A percentile compares a stretch with the other conserved stretches of the same genome.
phyloP scores from a whole-genome alignment of 1,284 basidiomycete species.

The Ganoderma resinaceum region DNA sequence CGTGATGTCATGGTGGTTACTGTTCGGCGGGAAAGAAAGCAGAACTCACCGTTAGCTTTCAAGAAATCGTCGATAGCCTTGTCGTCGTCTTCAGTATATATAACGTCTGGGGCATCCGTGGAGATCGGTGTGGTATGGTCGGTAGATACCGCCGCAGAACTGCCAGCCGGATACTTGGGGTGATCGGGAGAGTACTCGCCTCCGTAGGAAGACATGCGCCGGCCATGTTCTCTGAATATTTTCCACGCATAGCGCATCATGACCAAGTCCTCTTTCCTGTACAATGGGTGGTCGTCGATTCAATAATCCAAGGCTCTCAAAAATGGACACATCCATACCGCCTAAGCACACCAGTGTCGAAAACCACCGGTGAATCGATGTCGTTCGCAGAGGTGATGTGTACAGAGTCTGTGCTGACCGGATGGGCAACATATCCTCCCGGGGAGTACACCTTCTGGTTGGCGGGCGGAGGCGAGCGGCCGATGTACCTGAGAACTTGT shows the following conservation, averaged over 20 bases:
- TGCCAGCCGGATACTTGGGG: slow-evolving; percentile 56
- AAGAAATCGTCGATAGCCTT: slow-evolving; percentile 53
- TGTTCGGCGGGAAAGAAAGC: no score
- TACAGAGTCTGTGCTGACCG: slow-evolving; percentile 47
- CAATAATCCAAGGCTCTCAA: no score
- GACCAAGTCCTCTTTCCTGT: slow-evolving; percentile 53
- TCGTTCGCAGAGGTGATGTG: slow-evolving; percentile 51
- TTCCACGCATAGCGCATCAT: slow-evolving; percentile 65
- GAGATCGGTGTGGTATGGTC: slow-evolving; percentile 44
- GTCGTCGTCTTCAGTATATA: slow-evolving; percentile 65
- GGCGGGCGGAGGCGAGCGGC: neutral
- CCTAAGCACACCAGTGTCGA: slow-evolving; percentile 36
- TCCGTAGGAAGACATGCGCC: slow-evolving; percentile 62
- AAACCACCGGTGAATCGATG: slow-evolving; percentile 44
- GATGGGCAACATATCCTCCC: slow-evolving; percentile 39
- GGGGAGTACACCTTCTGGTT: slow-evolving; percentile 9
- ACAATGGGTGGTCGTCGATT: neutral
- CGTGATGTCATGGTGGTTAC: no score
- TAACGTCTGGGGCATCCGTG: slow-evolving; percentile 53
- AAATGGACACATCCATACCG: no score
- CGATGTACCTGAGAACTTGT: slow-evolving; percentile 7
- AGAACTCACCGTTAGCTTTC: slow-evolving; percentile 37
- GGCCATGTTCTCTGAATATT: slow-evolving; percentile 59
- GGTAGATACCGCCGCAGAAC: slow-evolving; percentile 44
- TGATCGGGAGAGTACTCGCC: slow-evolving; percentile 56